A percentile compares a stretch with the other conserved stretches of the same genome.
Conservation (phyloP, 2,329 filamentous ascomycete species). For the Aurifilum marmelostoma region DNA sequence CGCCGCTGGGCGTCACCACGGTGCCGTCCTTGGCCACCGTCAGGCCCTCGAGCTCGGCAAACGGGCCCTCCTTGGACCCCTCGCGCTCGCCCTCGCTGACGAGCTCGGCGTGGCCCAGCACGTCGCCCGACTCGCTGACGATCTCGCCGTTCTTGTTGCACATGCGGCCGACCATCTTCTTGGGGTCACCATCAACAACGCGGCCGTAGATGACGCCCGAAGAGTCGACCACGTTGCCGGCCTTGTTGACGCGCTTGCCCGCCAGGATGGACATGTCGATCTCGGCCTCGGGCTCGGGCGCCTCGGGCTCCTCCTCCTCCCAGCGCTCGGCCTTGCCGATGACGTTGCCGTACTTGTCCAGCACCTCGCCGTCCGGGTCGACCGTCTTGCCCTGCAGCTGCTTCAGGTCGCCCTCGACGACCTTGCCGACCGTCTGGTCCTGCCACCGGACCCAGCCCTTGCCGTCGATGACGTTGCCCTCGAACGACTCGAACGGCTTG, state of each 20-base stretch:
- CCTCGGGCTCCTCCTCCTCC: slow-evolving; percentile 53
- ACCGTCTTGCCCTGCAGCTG: slow-evolving; percentile 67
- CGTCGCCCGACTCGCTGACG: slow-evolving; percentile 72
- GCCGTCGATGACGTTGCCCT: slow-evolving; percentile 55
- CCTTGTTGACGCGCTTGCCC: slow-evolving; percentile 73
- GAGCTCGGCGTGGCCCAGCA: slow-evolving; percentile 69
- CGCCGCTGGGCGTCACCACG: slow-evolving; percentile 66
- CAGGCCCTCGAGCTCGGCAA: slow-evolving; percentile 67
- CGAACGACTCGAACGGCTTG: slow-evolving; percentile 62
- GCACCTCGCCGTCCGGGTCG: slow-evolving; percentile 70
- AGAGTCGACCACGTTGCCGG: slow-evolving; percentile 63
- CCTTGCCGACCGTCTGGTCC: slow-evolving; percentile 60
- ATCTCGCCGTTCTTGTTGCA: slow-evolving; percentile 73
- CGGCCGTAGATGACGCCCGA: slow-evolving; percentile 63
- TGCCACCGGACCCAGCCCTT: slow-evolving; percentile 57
- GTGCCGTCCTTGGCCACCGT: slow-evolving; percentile 71
- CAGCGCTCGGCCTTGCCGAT: slow-evolving; percentile 71
- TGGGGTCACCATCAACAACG: slow-evolving; percentile 67
- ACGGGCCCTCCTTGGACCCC: slow-evolving; percentile 67
- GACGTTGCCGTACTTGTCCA: slow-evolving; percentile 68
- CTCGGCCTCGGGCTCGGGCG: slow-evolving; percentile 51
- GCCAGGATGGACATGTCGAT: slow-evolving; percentile 65
- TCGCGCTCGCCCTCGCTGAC: slow-evolving; percentile 69
- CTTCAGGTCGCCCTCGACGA: slow-evolving; percentile 67
- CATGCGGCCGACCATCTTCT: slow-evolving; percentile 68